Conservation (phyloP, 164 flowering plant species). For the Vitis riparia region DNA sequence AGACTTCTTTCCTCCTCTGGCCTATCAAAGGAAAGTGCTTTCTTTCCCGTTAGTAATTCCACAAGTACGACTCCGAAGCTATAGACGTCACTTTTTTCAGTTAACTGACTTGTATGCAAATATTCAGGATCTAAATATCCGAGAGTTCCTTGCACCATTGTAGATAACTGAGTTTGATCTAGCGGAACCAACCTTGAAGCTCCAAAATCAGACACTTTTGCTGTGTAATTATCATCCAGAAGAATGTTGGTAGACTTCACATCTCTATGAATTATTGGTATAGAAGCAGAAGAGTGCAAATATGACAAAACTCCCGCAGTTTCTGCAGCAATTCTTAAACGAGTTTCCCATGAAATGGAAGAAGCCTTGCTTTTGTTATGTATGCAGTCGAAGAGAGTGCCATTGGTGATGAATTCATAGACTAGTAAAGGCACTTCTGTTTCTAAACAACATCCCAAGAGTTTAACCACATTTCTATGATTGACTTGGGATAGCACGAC, state of each 20-base stretch:
- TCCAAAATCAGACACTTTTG: constrained; percentile 23
- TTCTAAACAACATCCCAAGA: constrained; percentile 26
- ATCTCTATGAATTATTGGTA: constrained; percentile 19
- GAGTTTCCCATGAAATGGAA: constrained; percentile 1
- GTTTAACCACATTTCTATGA: constrained; percentile 21
- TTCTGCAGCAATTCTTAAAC: constrained; percentile 18
- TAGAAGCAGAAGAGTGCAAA: constrained; percentile 6
- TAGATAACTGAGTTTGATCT: constrained; percentile 8
- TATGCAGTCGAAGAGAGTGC: constrained; percentile 11
- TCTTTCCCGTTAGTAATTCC: constrained; percentile 12
- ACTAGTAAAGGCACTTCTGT: constrained; percentile 25
- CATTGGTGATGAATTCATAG: constrained; percentile 20
- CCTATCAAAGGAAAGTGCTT: constrained; percentile 1
- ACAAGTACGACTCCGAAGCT: constrained; percentile 15
- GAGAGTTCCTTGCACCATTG: constrained; percentile 20
- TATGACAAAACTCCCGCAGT: constrained; percentile 16
- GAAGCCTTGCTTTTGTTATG: background rate
- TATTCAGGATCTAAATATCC: constrained; percentile 20
- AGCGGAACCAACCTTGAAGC: constrained; percentile 15
- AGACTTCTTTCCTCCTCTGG: constrained; percentile 4
- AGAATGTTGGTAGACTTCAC: constrained; percentile 17
- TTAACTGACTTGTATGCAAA: constrained; percentile 4
- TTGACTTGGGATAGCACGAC: constrained; percentile 21
- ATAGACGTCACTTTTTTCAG: constrained; percentile 17
- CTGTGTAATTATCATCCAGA: constrained; percentile 7